Conservation (phyloP, 495 filamentous ascomycete genomes). For the Parachaetomium inaequale region DNA sequence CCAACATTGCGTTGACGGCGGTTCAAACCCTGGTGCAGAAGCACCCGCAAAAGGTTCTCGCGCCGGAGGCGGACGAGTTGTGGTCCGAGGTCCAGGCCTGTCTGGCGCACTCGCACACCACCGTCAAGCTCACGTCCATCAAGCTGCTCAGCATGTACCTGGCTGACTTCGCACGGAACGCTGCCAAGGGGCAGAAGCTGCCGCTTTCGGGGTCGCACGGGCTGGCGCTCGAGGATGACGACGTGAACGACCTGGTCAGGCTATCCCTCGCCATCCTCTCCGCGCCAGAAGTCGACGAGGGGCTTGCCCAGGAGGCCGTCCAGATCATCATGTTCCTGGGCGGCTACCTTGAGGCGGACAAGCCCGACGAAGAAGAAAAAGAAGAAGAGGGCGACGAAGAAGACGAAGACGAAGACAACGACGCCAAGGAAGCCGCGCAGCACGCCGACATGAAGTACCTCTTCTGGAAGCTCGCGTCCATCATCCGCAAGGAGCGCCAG, state of each 20-base stretch:
- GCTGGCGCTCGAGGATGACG: conserved; percentile 58
- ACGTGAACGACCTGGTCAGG: conserved; percentile 62
- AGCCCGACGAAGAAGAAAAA: conserved; percentile 27
- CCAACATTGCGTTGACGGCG: conserved; percentile 68
- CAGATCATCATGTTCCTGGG: conserved; percentile 75
- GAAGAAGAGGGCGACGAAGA: conserved; percentile 31
- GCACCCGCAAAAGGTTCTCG: conserved; percentile 59
- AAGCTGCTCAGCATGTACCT: conserved; percentile 74
- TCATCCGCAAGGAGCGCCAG: conserved; percentile 74
- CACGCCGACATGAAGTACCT: conserved; percentile 60
- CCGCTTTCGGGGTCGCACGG: conserved; percentile 70
- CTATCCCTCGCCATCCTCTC: conserved; percentile 63
- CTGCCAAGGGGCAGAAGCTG: conserved; percentile 48
- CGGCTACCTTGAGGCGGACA: conserved; percentile 26
- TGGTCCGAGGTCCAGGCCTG: conserved; percentile 66
- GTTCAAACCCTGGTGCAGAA: conserved; percentile 64
- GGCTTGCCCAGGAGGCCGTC: conserved; percentile 66
- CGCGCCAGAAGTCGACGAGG: conserved; percentile 58
- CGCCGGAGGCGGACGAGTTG: conserved; percentile 50
- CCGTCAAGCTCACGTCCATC: conserved; percentile 72
- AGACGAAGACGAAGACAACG: conserved; percentile 42
- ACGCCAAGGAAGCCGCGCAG: conserved; percentile 43
- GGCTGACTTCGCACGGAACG: conserved; percentile 67
- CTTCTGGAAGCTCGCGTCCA: conserved; percentile 66
- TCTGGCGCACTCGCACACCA: conserved; percentile 67